Conservation (phyloP, 208 protist genomes). For the Acanthamoeba royreba region DNA sequence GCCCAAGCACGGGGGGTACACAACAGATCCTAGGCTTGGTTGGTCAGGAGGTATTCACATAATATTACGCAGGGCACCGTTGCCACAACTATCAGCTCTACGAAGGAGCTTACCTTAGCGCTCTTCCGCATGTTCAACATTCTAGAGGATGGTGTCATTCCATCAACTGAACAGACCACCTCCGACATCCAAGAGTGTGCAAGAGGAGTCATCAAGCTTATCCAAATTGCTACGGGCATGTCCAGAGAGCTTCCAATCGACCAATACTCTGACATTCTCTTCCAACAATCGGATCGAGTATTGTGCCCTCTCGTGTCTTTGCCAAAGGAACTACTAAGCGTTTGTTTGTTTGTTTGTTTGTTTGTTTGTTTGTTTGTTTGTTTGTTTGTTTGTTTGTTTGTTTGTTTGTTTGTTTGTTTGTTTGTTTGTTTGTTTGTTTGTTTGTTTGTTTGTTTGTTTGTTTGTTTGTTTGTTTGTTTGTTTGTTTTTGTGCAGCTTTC, state of each 20-base stretch:
- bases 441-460: too few species aligned
- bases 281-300: neutral
- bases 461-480: too few species aligned
- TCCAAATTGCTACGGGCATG: neutral
- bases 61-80: neutral
- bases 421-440: too few species aligned
- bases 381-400: too few species aligned
- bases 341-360: too few species aligned
- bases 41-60: too few species aligned
- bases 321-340: too few species aligned
- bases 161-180: neutral
- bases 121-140: neutral
- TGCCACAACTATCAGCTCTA: neutral
- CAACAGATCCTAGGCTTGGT: too few species aligned
- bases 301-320: neutral
- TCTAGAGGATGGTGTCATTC: neutral
- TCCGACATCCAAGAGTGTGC: neutral
- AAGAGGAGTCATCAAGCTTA: neutral
- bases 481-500: too few species aligned
- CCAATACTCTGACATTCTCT: neutral
- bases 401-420: too few species aligned
- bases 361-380: too few species aligned
- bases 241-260: neutral
- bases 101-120: neutral
- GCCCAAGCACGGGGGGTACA: neutral